Conservation (phyloP, 1,284 basidiomycete genomes). For the Gomphus bonarii region DNA sequence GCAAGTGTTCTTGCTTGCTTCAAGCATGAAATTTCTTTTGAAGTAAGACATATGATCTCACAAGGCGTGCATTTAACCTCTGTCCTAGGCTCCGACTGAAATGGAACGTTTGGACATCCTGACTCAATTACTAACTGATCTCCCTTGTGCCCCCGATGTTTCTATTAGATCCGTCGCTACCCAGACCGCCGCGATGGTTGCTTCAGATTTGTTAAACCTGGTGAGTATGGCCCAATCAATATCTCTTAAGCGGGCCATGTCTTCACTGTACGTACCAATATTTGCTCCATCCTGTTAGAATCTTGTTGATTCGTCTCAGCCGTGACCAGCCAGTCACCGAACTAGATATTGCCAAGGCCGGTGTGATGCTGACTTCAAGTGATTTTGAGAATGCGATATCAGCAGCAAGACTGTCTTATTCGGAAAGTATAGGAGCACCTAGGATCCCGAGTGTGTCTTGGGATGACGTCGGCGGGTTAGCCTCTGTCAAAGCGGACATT, state of each 20-base stretch:
- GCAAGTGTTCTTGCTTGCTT: constrained; percentile 64
- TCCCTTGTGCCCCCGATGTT: constrained; percentile 66
- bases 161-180: constrained; percentile 64
- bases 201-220: constrained; percentile 73
- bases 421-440: constrained; percentile 91
- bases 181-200: constrained; percentile 88
- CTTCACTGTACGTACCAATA: constrained; percentile 28
- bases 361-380: constrained; percentile 47
- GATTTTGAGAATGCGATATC: constrained; percentile 72
- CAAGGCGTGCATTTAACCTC: background rate
- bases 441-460: constrained; percentile 95
- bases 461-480: constrained; percentile 96
- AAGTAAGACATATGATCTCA: constrained; percentile 34
- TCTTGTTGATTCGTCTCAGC: background rate
- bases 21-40: constrained; percentile 78
- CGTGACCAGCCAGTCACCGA: background rate
- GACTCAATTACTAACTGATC: constrained; percentile 33
- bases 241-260: constrained; percentile 45
- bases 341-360: constrained; percentile 31
- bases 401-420: constrained; percentile 74
- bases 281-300: background rate
- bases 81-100: constrained; percentile 68
- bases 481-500: constrained; percentile 85
- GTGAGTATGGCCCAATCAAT: constrained; percentile 52
- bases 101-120: constrained; percentile 61